phyloP scores from a whole-genome alignment of 257 asterid genomes.

The Lycium barbarum region DNA sequence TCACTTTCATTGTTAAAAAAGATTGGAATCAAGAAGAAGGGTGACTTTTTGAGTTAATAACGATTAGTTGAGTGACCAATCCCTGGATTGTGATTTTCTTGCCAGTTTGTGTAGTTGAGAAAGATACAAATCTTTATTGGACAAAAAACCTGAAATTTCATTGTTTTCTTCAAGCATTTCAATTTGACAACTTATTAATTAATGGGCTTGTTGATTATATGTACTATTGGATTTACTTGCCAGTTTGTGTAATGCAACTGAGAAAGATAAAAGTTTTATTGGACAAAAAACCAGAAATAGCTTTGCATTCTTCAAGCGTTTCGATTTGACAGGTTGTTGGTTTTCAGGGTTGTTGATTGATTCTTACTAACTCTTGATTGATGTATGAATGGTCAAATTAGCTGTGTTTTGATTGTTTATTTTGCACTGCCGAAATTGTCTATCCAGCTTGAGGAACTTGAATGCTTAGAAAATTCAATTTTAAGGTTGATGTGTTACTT shows the following conservation, averaged over 20 bases:
- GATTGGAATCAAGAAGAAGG: too few species aligned
- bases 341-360: background rate
- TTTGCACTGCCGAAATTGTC: background rate
- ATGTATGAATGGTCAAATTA: background rate
- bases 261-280: background rate
- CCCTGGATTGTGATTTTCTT: too few species aligned
- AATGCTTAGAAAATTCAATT: background rate
- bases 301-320: background rate
- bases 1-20: too few species aligned
- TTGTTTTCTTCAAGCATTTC: background rate
- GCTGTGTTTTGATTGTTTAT: background rate
- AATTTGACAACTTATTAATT: conserved; percentile 7
- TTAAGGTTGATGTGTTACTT: background rate
- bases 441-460: background rate
- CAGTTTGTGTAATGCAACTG: background rate
- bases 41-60: too few species aligned
- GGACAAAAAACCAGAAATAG: background rate
- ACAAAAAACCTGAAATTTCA: background rate
- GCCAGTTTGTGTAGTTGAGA: background rate
- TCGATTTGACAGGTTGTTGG: background rate
- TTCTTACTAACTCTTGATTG: conserved; percentile 5
- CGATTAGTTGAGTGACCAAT: too few species aligned
- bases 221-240: background rate
- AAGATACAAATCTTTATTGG: background rate
- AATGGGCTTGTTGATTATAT: background rate